Conservation (phyloP, 2,329 filamentous ascomycete genomes). For the Juglanconis sp. region DNA sequence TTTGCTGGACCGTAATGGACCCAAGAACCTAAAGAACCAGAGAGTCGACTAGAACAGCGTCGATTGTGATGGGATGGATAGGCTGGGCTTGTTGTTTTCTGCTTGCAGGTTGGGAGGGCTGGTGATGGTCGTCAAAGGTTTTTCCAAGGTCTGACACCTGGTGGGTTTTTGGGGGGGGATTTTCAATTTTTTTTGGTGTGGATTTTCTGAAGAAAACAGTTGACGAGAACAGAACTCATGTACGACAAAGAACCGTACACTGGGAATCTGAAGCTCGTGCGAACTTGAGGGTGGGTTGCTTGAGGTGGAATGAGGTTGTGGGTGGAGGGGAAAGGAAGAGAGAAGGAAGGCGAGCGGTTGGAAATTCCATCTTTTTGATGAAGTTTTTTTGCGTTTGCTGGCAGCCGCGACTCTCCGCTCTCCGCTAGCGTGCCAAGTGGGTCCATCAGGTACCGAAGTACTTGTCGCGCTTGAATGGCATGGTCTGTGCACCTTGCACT, state of each 20-base stretch:
- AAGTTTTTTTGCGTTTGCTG: constrained; percentile 18
- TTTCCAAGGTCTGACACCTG: constrained; percentile 19
- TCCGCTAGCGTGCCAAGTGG: background rate
- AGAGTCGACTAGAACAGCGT: constrained; percentile 11
- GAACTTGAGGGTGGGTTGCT: constrained; percentile 35
- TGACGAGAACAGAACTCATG: constrained; percentile 59
- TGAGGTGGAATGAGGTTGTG: constrained; percentile 46
- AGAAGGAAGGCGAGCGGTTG: constrained; percentile 23
- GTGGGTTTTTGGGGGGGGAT: constrained; percentile 44
- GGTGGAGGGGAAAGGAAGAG: constrained; percentile 36
- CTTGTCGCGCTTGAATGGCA: background rate
- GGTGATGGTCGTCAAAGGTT: background rate
- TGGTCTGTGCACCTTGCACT: background rate
- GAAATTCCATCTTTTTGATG: constrained; percentile 9
- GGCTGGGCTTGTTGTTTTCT: constrained; percentile 4
- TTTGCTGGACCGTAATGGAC: constrained; percentile 7
- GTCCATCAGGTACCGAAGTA: background rate
- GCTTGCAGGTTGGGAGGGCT: constrained; percentile 10
- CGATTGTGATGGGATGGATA: constrained; percentile 7
- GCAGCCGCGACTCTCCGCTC: constrained; percentile 3
- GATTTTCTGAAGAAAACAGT: constrained; percentile 50
- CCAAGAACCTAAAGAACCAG: constrained; percentile 5
- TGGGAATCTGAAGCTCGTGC: constrained; percentile 43
- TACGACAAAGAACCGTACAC: constrained; percentile 52
- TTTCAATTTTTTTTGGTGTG: constrained; percentile 60